Conservation (phyloP, 2,329 filamentous ascomycete genomes). For the Exutisphaerella laricina region DNA sequence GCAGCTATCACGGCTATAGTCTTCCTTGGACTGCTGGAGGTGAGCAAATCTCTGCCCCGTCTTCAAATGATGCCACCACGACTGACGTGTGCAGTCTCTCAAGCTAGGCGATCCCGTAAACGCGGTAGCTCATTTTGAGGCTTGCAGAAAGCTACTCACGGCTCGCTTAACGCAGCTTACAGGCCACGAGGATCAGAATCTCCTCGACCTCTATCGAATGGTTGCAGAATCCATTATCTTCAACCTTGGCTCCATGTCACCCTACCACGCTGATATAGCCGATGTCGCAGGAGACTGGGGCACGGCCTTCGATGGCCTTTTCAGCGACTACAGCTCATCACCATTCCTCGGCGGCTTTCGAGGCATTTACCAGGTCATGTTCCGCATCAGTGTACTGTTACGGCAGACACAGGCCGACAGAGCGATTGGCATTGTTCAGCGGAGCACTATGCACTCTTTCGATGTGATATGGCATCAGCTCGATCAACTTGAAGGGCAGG, state of each 20-base stretch:
- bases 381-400: conserved; percentile 10
- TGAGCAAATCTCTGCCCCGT: too few relatives aligned
- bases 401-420: conserved; percentile 2
- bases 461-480: conserved; percentile 5
- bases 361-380: conserved; percentile 13
- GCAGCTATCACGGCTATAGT: conserved; percentile 8
- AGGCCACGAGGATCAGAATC: background rate
- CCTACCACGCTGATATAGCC: conserved; percentile 3
- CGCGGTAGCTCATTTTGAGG: conserved; percentile 16
- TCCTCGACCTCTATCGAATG: conserved; percentile 14
- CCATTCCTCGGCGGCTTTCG: conserved; percentile 19
- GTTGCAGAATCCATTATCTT: conserved; percentile 17
- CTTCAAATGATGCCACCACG: background rate
- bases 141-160: conserved; percentile 13
- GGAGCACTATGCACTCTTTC: background rate
- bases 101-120: conserved; percentile 14
- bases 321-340: conserved; percentile 9
- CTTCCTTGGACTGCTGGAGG: conserved; percentile 16
- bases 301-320: conserved; percentile 8
- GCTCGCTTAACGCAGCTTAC: conserved; percentile 6
- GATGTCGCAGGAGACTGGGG: conserved; percentile 9
- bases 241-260: conserved; percentile 12
- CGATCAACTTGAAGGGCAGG: conserved; percentile 3
- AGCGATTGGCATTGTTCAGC: background rate
- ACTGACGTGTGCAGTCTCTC: conserved; percentile 9